Evolutionary conservation across 2,329 filamentous ascomycete species (phyloP), one percentile per base, ranked within the genome.

Genomic region (Madurella fahalii): DNA sequence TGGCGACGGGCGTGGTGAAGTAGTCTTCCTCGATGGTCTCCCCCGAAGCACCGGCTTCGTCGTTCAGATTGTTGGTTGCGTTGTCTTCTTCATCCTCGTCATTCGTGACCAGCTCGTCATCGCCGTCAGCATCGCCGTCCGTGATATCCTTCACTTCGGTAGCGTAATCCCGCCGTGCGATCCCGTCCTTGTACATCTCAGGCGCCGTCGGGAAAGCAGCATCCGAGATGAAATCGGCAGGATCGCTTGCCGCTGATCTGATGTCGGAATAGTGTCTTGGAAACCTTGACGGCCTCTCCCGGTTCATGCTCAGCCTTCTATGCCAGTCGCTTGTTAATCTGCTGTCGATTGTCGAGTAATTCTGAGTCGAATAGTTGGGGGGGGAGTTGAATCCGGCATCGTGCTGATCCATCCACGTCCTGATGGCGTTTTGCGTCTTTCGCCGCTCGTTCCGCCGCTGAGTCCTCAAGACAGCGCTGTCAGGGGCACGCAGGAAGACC

Each of bases 41-140:
- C 2, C 57, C 54, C 54, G 65, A 52, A 61, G 61, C 40, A 62
- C 58, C 61, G 49, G 68, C 56, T 68, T 53, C 30, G 54, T 65
- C 56, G 55, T 72, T 67, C 16, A 65, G 67, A n/a, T 66, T 68
- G 61, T 79, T 73, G 61, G 74, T 74, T 64, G 72, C 67, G 65
- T 66, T 71, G 15, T 77, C 74, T 47, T 83, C 78, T 52, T 82
- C 81, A 41, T 86, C 83, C 53, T 92, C 87, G 53, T 90, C 88
- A 53, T 91, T 89, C 3, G 88, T 92, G 12, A 89, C 80, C n/a
- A 92, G 75, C 69, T 96, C 92, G 64, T 96, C 92, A 64, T 96
- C 92, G 0, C 90, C 90, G 66, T 95, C 90, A 7, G 86, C 89
- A 64, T 93, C 90, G 0, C 87, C 89, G 65, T 94, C 90, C 0